Base-by-base conservation (phyloP, 345 rosid species). In the Iberis pinnata region DNA sequence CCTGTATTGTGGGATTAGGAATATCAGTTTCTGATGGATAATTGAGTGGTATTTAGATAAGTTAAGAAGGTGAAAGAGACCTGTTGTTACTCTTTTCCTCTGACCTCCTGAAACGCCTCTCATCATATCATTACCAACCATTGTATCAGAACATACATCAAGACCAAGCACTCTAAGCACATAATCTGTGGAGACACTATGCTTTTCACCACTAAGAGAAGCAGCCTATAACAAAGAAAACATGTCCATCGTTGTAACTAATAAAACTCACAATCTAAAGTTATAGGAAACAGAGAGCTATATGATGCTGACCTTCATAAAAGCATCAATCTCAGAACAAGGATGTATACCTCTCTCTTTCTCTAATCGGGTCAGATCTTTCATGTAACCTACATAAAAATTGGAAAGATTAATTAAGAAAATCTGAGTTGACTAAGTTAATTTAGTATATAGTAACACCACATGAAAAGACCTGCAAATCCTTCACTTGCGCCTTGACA, bases 61-160 rank as follows among this genome's bases (percentile, higher is more conserved):
- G 43, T 18, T 32, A 63, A 57, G 61, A 65, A 54, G 53, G 64
- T 43, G 69, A 74, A 54, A 66, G 49, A 49, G 39, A 89, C 97
- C 95, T 64, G 97, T 84, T 19, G 97, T 86, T 53, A 89, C 95
- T 68, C 97, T 76, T 72, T 86, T 89, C 41, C 84, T 82, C 44
- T 86, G 97, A 45, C 97, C 97, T 43, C 97, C 97, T 3, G 97
- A 89, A 61, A 89, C 88, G 20, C 97, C 97, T 76, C 97, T 79
- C 57, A 84, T 64, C 97, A 89, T 89, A 43, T 89, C 97, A 67
- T 69, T 86, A 42, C 97, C 97, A 25, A 86, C 96, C 14, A 79
- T 50, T 14, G 97, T 89, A 44, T 89, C 94, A 18, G 97, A 72
- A 60, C 97, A 86, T 49, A 82, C 52, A 55, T 89, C 94, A 56